phyloP scores from a whole-genome alignment of 2,329 filamentous ascomycete species.

The Trichoderma arundinaceum region DNA sequence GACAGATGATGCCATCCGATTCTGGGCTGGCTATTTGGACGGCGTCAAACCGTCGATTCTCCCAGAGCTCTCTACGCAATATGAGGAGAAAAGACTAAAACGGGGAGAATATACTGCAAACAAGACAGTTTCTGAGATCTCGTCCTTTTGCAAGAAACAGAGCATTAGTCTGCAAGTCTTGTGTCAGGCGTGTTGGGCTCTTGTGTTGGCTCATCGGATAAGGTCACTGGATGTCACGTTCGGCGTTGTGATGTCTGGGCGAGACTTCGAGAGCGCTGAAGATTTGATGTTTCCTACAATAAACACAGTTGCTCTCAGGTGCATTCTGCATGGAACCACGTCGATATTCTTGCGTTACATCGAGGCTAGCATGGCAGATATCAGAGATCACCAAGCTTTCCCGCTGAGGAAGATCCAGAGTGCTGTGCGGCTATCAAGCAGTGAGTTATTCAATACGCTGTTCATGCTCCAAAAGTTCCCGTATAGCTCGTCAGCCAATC shows the following conservation, averaged over 20 bases:
- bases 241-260: constrained; percentile 81
- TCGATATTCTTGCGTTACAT: constrained; percentile 71
- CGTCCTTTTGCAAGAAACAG: constrained; percentile 66
- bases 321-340: constrained; percentile 71
- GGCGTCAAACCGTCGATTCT: constrained; percentile 51
- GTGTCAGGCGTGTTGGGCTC: constrained; percentile 76
- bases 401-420: constrained; percentile 73
- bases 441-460: constrained; percentile 59
- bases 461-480: constrained; percentile 59
- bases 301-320: constrained; percentile 83
- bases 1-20: constrained; percentile 48
- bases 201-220: constrained; percentile 68
- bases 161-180: constrained; percentile 78
- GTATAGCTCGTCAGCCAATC: background rate
- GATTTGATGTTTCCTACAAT: constrained; percentile 83
- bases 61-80: background rate
- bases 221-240: constrained; percentile 76
- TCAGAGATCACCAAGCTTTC: constrained; percentile 76
- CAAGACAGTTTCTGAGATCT: constrained; percentile 36
- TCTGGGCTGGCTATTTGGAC: constrained; percentile 74
- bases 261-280: constrained; percentile 74
- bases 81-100: constrained; percentile 1
- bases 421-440: constrained; percentile 43
- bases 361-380: constrained; percentile 70
- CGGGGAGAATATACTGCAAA: constrained; percentile 34